These are phyloP conservation scores for Schizopora paradoxa DNA, from an alignment of 1,284 basidiomycete genomes.

Conservation along the genomic window DNA sequence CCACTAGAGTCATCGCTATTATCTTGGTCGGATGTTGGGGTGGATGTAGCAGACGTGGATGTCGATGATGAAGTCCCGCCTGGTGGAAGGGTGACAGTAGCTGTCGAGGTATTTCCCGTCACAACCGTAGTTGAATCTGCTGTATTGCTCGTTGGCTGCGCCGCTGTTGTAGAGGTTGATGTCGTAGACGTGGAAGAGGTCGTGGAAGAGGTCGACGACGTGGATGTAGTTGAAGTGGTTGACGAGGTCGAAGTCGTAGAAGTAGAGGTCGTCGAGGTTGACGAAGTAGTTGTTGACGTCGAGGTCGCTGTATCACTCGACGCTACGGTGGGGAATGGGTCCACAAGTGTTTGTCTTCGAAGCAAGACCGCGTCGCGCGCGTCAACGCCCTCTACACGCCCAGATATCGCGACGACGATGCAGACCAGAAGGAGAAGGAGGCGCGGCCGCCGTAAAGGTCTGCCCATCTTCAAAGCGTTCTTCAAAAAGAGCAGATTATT, in stretches of 20 bases:
- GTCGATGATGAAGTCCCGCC: constrained; percentile 14
- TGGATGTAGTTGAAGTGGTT: constrained; percentile 8
- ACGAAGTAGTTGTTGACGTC: constrained; percentile 7
- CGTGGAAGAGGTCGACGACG: constrained; percentile 17
- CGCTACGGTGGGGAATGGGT: background rate
- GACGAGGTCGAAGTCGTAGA: constrained; percentile 18
- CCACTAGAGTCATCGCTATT: constrained; percentile 24
- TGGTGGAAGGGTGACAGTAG: constrained; percentile 12
- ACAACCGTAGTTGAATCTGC: constrained; percentile 4
- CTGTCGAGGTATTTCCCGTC: constrained; percentile 1
- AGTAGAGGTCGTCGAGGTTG: constrained; percentile 20
- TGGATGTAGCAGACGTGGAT: constrained; percentile 13
- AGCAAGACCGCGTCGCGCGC: background rate
- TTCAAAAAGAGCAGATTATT: too few species aligned
- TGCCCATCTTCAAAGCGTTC: too few species aligned
- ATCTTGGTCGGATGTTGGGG: constrained; percentile 16
- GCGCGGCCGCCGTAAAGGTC: constrained; percentile 11
- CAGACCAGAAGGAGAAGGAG: constrained; percentile 13
- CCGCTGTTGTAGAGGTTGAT: constrained; percentile 16
- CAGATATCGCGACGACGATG: constrained; percentile 5
- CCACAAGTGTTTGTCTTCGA: constrained; percentile 2
- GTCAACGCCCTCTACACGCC: background rate
- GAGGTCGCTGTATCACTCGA: constrained; percentile 1
- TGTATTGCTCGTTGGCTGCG: too few species aligned
- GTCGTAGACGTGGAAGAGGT: constrained; percentile 15